A percentile compares a stretch with the other conserved stretches of the same genome.
phyloP scores from a whole-genome alignment of 2,329 filamentous ascomycete genomes.

The Trichoderma brevicompactum region DNA sequence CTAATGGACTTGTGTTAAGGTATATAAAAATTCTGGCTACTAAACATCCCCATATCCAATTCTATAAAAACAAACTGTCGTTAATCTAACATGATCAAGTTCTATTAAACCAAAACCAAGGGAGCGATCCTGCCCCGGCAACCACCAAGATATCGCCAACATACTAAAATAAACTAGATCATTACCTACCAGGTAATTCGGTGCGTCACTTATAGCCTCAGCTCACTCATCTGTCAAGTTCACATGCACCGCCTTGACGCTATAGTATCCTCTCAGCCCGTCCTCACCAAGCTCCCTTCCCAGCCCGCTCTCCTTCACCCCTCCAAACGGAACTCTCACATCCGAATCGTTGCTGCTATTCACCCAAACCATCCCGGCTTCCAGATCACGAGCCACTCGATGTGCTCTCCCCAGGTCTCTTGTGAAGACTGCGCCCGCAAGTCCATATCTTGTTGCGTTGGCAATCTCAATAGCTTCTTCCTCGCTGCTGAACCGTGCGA shows the following conservation, averaged over 20 bases:
- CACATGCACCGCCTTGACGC: conserved; percentile 39
- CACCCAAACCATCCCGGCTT: conserved; percentile 56
- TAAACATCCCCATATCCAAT: too few relatives aligned
- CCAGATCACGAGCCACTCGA: conserved; percentile 52
- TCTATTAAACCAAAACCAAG: too few relatives aligned
- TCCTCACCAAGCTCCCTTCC: conserved; percentile 41
- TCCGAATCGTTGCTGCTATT: conserved; percentile 44
- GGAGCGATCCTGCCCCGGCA: too few relatives aligned
- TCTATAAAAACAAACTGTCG: too few relatives aligned
- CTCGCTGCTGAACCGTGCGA: conserved; percentile 38
- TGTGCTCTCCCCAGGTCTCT: conserved; percentile 51
- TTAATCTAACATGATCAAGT: too few relatives aligned
- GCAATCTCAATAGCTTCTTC: conserved; percentile 38
- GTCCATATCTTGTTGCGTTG: conserved; percentile 55
- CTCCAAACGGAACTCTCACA: conserved; percentile 40
- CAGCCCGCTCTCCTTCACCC: conserved; percentile 42
- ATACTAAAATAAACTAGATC: too few relatives aligned
- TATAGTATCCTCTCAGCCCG: conserved; percentile 38
- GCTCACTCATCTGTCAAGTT: conserved; percentile 34
- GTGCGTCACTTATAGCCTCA: too few relatives aligned
- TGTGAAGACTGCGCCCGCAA: conserved; percentile 61
- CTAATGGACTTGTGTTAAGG: too few relatives aligned
- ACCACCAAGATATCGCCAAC: too few relatives aligned
- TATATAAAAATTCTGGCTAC: too few relatives aligned
- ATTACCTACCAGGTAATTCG: too few relatives aligned